phyloP scores from a whole-genome alignment of 805 yeast genomes.

The Candida tallmaniae region DNA sequence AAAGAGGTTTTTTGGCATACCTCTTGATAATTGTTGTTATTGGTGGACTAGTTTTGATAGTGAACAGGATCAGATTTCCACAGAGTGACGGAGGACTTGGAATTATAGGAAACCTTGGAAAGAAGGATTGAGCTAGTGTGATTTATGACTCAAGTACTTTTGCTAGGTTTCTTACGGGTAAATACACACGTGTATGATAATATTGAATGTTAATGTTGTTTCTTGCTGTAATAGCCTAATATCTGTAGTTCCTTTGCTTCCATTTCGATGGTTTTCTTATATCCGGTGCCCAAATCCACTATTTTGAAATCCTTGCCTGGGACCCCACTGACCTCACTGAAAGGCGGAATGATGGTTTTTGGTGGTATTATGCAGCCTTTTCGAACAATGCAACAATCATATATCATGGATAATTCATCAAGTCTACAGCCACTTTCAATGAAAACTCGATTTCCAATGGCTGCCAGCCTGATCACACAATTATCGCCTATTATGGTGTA shows the following conservation, averaged over 20 bases:
- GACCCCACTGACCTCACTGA: slow-evolving; percentile 39
- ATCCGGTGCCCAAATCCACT: slow-evolving; percentile 24
- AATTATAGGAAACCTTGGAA: slow-evolving; percentile 18
- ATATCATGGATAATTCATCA: slow-evolving; percentile 33
- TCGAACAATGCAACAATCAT: slow-evolving; percentile 50
- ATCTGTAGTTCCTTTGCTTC: slow-evolving; percentile 28
- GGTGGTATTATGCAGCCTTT: slow-evolving; percentile 39
- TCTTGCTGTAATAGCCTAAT: slow-evolving; percentile 11
- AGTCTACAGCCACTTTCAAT: slow-evolving; percentile 41
- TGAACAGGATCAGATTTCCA: neutral
- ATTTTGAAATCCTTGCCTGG: slow-evolving; percentile 31
- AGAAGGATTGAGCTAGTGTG: slow-evolving; percentile 15
- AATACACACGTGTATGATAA: no score
- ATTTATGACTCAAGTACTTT: no score
- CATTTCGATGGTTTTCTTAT: slow-evolving; percentile 31
- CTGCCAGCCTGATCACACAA: slow-evolving; percentile 29
- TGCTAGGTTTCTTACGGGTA: no score
- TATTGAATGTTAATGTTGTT: no score
- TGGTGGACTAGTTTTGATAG: neutral
- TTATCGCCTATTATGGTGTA: slow-evolving; percentile 39
- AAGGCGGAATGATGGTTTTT: slow-evolving; percentile 47
- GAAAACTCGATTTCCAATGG: slow-evolving; percentile 46
- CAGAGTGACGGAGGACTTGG: slow-evolving; percentile 10
- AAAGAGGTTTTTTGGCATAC: slow-evolving; percentile 43
- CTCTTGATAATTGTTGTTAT: slow-evolving; percentile 4